Base-by-base conservation (phyloP, 768 basidiomycete species). In the Lenzites betulinus region DNA sequence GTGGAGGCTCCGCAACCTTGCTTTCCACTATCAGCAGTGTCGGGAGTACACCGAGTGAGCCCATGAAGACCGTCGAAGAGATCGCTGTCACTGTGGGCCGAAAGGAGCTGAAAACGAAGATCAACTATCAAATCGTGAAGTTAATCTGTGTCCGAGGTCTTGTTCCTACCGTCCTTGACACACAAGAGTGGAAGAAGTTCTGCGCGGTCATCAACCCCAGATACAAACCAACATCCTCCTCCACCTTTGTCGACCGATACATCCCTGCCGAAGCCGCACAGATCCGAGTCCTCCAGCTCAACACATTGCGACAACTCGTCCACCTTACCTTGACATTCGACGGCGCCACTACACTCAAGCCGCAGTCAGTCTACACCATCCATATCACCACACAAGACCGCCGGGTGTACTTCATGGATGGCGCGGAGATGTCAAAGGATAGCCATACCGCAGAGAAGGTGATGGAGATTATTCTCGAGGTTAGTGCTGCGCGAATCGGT, bases 361-460 rank as follows among this genome's bases (percentile, higher is more conserved):
- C 52, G 7, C 67, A 74, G 22, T 64, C 70, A 7, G 69, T 71
- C 38, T 74, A 73, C 60, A 72, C 73, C 7, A 43, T 74, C 26
- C 75, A 75, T 54, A 64, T 75, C 48, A 74, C 72, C 20, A 73
- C 70, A 5, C 58, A 62, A 42, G 67, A 67, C 3, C 35, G 66
- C 13, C 64, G 66, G n/a, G 69, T 69, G 15, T 76, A 67, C 54
- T 64, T 62, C 33, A 51, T 62, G 4, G 48, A 42, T n/a, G 68
- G 70, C 1, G 51, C 65, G 25, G 70, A 74, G 54, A 70, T 64
- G 41, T 70, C 70, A 4, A 47, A 47, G 25, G 69, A 68, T 38
- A 67, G 68, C 18, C 72, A 75, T 65, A 72, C 71, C 5, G 68
- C 53, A 20, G 55, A 65, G 48, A 68, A 75, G 66, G 65, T 71